Percentiles rank a stretch among this genome's conserved stretches.
Evolutionary conservation across 768 basidiomycete species (phyloP).

Genomic region (Plicaturopsis crispa): DNA sequence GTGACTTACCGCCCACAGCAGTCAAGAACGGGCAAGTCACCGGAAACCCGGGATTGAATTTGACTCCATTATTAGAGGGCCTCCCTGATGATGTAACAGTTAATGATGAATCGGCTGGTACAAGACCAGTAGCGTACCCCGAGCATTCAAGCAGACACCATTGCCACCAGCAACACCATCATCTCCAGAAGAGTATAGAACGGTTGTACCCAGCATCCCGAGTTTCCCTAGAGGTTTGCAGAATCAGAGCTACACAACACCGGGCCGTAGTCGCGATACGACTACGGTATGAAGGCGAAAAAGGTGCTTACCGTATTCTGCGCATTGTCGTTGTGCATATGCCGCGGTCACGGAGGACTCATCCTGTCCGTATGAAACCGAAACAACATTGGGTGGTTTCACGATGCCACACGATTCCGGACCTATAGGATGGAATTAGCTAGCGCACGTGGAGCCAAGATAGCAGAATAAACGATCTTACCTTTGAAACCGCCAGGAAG

Average conservation of each 20-base stretch:
- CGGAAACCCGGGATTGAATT: constrained; percentile 18
- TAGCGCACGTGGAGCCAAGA: constrained; percentile 5
- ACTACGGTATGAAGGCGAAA: neutral
- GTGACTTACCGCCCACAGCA: constrained; percentile 31
- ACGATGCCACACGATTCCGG: constrained; percentile 30
- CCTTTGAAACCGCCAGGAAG: constrained; percentile 29
- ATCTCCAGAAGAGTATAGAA: constrained; percentile 29
- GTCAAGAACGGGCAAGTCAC: constrained; percentile 42
- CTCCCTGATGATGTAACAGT: constrained; percentile 5
- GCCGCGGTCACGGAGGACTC: constrained; percentile 21
- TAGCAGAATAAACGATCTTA: constrained; percentile 4
- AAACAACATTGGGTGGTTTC: constrained; percentile 26
- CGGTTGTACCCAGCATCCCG: constrained; percentile 27
- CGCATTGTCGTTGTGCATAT: constrained; percentile 28
- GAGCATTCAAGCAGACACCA: constrained; percentile 15
- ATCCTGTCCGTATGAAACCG: constrained; percentile 27
- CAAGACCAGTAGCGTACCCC: constrained; percentile 9
- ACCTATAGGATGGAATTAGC: too few relatives aligned
- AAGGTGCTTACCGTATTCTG: constrained; percentile 23
- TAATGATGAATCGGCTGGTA: too few relatives aligned
- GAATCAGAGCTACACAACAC: too few relatives aligned
- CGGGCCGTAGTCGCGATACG: too few relatives aligned
- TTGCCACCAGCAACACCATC: constrained; percentile 29
- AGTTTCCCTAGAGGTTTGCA: too few relatives aligned
- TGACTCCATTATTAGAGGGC: constrained; percentile 10